phyloP scores from a whole-genome alignment of 1,284 basidiomycete genomes.

The Boletus semigastroideus region DNA sequence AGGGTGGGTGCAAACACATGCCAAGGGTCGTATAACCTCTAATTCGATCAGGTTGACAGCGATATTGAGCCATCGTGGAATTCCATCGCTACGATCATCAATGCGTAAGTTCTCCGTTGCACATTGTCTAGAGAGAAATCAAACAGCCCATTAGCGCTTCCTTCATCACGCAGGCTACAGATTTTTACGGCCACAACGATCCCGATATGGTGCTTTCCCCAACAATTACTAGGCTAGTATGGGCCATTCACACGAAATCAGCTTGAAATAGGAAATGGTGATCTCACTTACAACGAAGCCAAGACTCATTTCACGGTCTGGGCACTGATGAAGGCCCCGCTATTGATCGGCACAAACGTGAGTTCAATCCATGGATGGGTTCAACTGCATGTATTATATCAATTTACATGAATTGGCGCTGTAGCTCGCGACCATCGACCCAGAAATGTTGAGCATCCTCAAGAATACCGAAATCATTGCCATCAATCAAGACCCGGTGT shows the following conservation, averaged over 20 bases:
- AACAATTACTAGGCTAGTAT: neutral
- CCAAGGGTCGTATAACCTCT: neutral
- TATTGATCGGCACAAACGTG: slow-evolving; percentile 43
- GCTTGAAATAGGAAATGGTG: slow-evolving; percentile 48
- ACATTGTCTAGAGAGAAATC: neutral
- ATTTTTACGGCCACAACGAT: slow-evolving; percentile 47
- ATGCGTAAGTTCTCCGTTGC: slow-evolving; percentile 25
- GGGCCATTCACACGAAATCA: slow-evolving; percentile 20
- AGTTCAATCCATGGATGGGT: neutral
- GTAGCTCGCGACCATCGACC: slow-evolving; percentile 50
- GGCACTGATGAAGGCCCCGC: slow-evolving; percentile 48
- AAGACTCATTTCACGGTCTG: slow-evolving; percentile 49
- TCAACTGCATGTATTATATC: slow-evolving; percentile 17
- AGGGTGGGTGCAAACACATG: slow-evolving; percentile 26
- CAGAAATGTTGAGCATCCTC: slow-evolving; percentile 53
- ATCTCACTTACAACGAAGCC: slow-evolving; percentile 41
- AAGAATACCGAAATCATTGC: slow-evolving; percentile 64
- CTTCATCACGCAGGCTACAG: slow-evolving; percentile 42
- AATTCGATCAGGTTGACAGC: slow-evolving; percentile 14
- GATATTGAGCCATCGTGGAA: slow-evolving; percentile 34
- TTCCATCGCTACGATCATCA: slow-evolving; percentile 41
- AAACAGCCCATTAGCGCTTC: slow-evolving; percentile 35
- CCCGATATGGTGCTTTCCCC: slow-evolving; percentile 42
- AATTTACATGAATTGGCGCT: neutral
- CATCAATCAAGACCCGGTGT: slow-evolving; percentile 65